Percentiles rank a stretch among this genome's conserved stretches.
These are phyloP conservation scores for Aspergillus incahuasiensis DNA, from an alignment of 495 filamentous ascomycete genomes.

Conservation along the genomic window DNA sequence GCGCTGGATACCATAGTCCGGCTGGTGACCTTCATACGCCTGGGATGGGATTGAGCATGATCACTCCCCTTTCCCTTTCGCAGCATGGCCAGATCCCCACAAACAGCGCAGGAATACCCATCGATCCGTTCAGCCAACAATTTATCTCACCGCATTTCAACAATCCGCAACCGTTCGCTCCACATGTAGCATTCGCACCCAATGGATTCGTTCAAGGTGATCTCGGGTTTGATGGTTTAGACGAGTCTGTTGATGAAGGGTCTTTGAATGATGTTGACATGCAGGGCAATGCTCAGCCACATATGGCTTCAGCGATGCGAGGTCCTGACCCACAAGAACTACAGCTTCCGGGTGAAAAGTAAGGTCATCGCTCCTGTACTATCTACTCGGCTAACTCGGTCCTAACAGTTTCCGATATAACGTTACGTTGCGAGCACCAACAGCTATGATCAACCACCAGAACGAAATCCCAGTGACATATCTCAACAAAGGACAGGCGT, in stretches of 20 bases:
- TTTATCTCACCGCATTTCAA: slow-evolving; percentile 66
- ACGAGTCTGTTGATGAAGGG: slow-evolving; percentile 56
- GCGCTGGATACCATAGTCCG: slow-evolving; percentile 74
- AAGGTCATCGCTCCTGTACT: slow-evolving; percentile 26
- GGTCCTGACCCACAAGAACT: slow-evolving; percentile 20
- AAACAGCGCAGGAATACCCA: slow-evolving; percentile 31
- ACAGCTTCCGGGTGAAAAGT: slow-evolving; percentile 47
- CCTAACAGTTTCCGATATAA: slow-evolving; percentile 79
- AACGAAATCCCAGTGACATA: slow-evolving; percentile 94
- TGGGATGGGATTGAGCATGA: slow-evolving; percentile 65
- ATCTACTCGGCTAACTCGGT: slow-evolving; percentile 10
- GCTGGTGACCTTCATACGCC: slow-evolving; percentile 91
- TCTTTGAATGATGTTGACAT: slow-evolving; percentile 47
- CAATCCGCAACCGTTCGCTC: slow-evolving; percentile 68
- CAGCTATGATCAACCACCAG: slow-evolving; percentile 86
- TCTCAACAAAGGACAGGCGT: slow-evolving; percentile 94
- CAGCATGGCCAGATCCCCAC: slow-evolving; percentile 53
- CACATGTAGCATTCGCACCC: slow-evolving; percentile 66
- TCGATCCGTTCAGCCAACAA: slow-evolving; percentile 58
- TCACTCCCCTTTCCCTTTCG: slow-evolving; percentile 79
- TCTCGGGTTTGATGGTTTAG: slow-evolving; percentile 72
- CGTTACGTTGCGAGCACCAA: slow-evolving; percentile 85
- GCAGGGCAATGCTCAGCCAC: slow-evolving; percentile 31
- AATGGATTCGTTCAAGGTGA: slow-evolving; percentile 75
- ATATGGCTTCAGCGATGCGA: slow-evolving; percentile 24